Base-by-base conservation (phyloP, 2,329 filamentous ascomycete species). In the Rutstroemia sp. region DNA sequence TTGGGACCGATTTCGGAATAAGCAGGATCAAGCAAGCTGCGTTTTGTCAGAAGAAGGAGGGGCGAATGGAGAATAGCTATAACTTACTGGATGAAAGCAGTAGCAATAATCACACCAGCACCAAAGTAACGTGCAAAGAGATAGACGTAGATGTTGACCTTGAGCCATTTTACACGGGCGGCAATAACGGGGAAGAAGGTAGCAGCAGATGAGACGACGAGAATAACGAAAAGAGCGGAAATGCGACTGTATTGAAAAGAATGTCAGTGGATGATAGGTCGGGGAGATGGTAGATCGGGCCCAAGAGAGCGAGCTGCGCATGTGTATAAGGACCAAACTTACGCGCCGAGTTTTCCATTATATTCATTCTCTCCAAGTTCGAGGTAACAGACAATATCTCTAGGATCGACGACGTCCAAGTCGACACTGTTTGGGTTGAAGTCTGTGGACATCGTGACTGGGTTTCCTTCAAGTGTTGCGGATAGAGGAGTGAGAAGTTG, bases 71-170 rank as follows among this genome's bases (percentile, higher is more conserved):
- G 63, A 46, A n/a, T 23, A 65, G 77, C 63, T 74, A 77, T 81
- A 75, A 57, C 74, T 25, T 74, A 67, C 64, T 91, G 87, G 59
- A 90, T 88, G 68, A 90, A 90, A 1, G 87, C 86, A 1, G 87
- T 91, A 1, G 87, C 85, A 57, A 90, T 77, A 63, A 91, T 90
- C 56, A 91, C 86, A 27, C 87, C 87, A 3, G 86, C 86, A 49
- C 87, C 87, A 63, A 90, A 89, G 71, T 87, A 90, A 68, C 74
- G 19, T 66, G 74, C 49, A 62, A 86, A 75, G 65, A 89, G 85
- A 71, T 89, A 90, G 1, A 81, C 77, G 74, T 82, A 87, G 54
- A 79, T 76, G 0, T 85, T 84, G 2, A 89, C 73, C 2, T 77
- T 76, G 2, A 83, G 62, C 34, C 77, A 75, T 52, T 71, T 73